Evolutionary conservation across 768 basidiomycete genomes (phyloP).

Genomic region (Hirschioporus abietinus): DNA sequence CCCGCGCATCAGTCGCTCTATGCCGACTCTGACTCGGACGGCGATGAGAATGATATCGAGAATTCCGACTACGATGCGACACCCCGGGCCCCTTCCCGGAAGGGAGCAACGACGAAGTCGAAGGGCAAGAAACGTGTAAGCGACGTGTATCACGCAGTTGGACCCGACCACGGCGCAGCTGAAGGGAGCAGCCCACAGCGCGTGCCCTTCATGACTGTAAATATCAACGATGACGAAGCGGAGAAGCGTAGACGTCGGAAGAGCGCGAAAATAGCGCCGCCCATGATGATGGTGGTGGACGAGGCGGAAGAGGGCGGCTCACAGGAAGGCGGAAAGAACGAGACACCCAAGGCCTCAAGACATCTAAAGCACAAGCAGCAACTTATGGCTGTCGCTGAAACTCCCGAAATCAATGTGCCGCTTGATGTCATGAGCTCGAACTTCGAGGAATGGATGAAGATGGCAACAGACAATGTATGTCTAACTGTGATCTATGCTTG

Average conservation of each 20-base stretch:
- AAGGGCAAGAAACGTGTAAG: conserved; percentile 17
- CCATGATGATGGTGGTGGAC: conserved; percentile 34
- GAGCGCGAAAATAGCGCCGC: conserved; percentile 53
- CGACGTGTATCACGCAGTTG: conserved; percentile 10
- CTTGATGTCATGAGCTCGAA: conserved; percentile 88
- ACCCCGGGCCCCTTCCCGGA: conserved; percentile 1
- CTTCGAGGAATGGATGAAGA: conserved; percentile 99
- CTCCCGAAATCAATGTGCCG: conserved; percentile 55
- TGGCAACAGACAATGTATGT: conserved; percentile 96
- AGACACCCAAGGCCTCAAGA: conserved; percentile 27
- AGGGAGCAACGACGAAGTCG: neutral
- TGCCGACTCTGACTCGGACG: conserved; percentile 10
- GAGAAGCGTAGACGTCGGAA: conserved; percentile 81
- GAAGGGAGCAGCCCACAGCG: conserved; percentile 27
- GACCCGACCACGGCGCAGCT: conserved; percentile 9
- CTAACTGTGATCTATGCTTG: neutral
- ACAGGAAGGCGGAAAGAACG: conserved; percentile 36
- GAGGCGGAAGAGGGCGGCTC: conserved; percentile 55
- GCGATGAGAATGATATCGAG: neutral
- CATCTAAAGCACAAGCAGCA: conserved; percentile 52
- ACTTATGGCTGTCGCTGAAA: conserved; percentile 53
- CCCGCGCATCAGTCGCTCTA: neutral
- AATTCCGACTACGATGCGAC: conserved; percentile 5
- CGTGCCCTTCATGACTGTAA: conserved; percentile 35
- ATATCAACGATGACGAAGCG: conserved; percentile 77